Conservation (phyloP, 2,329 filamentous ascomycete genomes). For the Fusarium sp. region DNA sequence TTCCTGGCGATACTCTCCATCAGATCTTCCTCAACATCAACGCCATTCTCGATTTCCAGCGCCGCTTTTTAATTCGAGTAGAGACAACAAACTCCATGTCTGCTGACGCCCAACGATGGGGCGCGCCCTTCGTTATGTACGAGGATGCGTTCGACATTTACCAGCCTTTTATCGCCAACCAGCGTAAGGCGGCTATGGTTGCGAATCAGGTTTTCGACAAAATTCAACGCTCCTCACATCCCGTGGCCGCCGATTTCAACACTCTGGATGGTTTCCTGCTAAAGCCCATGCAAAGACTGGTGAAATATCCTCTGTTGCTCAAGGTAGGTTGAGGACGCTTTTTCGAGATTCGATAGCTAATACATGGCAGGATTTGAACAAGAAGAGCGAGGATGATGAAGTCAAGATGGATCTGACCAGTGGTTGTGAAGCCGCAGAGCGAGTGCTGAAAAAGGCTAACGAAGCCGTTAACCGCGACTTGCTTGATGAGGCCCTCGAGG, state of each 20-base stretch:
- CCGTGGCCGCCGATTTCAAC: slow-evolving; percentile 86
- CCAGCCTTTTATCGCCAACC: slow-evolving; percentile 96
- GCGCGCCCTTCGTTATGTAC: slow-evolving; percentile 85
- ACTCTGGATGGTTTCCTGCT: slow-evolving; percentile 91
- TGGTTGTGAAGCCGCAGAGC: slow-evolving; percentile 84
- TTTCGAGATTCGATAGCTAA: slow-evolving; percentile 37
- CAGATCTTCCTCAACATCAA: slow-evolving; percentile 98
- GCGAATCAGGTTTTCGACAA: slow-evolving; percentile 89
- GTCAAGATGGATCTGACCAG: slow-evolving; percentile 76
- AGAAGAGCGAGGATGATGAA: slow-evolving; percentile 81
- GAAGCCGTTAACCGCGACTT: slow-evolving; percentile 91
- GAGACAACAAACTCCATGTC: slow-evolving; percentile 93
- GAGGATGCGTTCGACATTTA: slow-evolving; percentile 93
- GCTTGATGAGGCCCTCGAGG: slow-evolving; percentile 82
- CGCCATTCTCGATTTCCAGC: slow-evolving; percentile 92
- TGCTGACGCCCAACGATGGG: slow-evolving; percentile 85
- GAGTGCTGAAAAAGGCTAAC: slow-evolving; percentile 86
- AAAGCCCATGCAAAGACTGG: slow-evolving; percentile 94
- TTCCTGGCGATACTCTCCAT: slow-evolving; percentile 90
- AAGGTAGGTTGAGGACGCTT: slow-evolving; percentile 64
- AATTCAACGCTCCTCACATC: slow-evolving; percentile 77
- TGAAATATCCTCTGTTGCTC: slow-evolving; percentile 92
- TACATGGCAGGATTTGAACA: slow-evolving; percentile 76
- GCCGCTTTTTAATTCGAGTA: slow-evolving; percentile 92
- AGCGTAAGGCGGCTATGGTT: slow-evolving; percentile 87